Percentiles rank a stretch among this genome's conserved stretches.
These are phyloP conservation scores for Hamamelis virginiana DNA, from an alignment of 164 flowering plant genomes.

Conservation along the genomic window DNA sequence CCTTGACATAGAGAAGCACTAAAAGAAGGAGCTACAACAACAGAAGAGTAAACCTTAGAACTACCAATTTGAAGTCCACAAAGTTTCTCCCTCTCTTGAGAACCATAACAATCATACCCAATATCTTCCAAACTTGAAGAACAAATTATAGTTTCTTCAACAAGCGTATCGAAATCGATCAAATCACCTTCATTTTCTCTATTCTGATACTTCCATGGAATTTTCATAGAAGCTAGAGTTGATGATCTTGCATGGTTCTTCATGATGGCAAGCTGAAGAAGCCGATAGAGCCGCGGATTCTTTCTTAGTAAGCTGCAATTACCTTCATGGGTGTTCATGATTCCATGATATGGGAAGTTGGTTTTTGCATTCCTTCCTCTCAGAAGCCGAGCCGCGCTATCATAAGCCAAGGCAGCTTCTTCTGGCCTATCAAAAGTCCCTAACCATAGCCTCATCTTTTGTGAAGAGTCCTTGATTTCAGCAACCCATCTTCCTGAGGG, in stretches of 20 bases:
- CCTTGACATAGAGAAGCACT: slow-evolving; percentile 23
- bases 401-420: slow-evolving; percentile 64
- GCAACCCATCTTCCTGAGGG: slow-evolving; percentile 76
- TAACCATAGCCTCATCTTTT: slow-evolving; percentile 58
- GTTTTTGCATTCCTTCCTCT: slow-evolving; percentile 62
- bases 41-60: slow-evolving; percentile 59
- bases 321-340: slow-evolving; percentile 22
- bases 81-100: slow-evolving; percentile 10
- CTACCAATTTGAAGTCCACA: slow-evolving; percentile 31
- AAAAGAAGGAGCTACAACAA: slow-evolving; percentile 60
- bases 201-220: slow-evolving; percentile 3
- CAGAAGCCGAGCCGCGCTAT: slow-evolving; percentile 49
- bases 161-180: slow-evolving; percentile 19
- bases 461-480: slow-evolving; percentile 53
- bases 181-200: slow-evolving; percentile 5
- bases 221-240: not conserved
- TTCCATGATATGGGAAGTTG: slow-evolving; percentile 35
- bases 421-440: slow-evolving; percentile 59
- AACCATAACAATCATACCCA: not conserved
- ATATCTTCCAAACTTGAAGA: slow-evolving; percentile 17
- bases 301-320: slow-evolving; percentile 24
- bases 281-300: slow-evolving; percentile 39
- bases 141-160: slow-evolving; percentile 46
- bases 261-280: slow-evolving; percentile 44
- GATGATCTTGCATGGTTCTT: slow-evolving; percentile 36